Evolutionary conservation across 2,329 filamentous ascomycete species (phyloP).

Genomic region (Alternaria dauci): DNA sequence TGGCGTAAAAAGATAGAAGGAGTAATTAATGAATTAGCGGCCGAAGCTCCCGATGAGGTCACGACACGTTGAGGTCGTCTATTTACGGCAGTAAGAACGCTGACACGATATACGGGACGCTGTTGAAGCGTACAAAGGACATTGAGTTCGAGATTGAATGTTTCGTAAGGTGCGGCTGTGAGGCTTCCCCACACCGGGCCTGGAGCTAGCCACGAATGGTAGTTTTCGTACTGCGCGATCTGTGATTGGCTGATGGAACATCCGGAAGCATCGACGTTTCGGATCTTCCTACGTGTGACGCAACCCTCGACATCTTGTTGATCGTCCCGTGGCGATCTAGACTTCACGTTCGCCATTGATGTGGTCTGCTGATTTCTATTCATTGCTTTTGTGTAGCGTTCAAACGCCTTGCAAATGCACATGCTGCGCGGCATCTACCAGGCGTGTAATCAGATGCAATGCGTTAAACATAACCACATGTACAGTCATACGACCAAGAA

Average conservation of each 20-base stretch:
- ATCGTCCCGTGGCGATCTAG: background rate
- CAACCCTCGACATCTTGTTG: background rate
- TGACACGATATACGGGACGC: conserved; percentile 1
- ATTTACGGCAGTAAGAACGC: background rate
- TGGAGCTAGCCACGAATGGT: conserved; percentile 19
- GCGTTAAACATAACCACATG: conserved; percentile 7
- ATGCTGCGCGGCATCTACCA: conserved; percentile 9
- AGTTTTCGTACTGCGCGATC: conserved; percentile 24
- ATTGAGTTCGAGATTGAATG: conserved; percentile 6
- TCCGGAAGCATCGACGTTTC: background rate
- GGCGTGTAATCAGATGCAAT: conserved; percentile 8
- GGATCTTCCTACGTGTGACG: conserved; percentile 3
- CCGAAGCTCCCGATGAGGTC: background rate
- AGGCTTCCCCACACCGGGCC: conserved; percentile 16
- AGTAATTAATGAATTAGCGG: background rate
- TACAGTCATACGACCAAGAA: background rate
- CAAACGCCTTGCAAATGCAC: conserved; percentile 12
- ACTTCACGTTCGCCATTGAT: background rate
- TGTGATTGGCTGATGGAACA: conserved; percentile 21
- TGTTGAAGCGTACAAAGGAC: conserved; percentile 19
- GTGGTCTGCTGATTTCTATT: conserved; percentile 7
- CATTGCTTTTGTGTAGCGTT: conserved; percentile 13
- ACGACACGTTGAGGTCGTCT: conserved; percentile 13
- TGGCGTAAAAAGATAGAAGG: background rate
- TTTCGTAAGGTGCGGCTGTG: conserved; percentile 20